These are phyloP conservation scores for Lactarius evosmus DNA, from an alignment of 768 basidiomycete species.

Conservation along the genomic window DNA sequence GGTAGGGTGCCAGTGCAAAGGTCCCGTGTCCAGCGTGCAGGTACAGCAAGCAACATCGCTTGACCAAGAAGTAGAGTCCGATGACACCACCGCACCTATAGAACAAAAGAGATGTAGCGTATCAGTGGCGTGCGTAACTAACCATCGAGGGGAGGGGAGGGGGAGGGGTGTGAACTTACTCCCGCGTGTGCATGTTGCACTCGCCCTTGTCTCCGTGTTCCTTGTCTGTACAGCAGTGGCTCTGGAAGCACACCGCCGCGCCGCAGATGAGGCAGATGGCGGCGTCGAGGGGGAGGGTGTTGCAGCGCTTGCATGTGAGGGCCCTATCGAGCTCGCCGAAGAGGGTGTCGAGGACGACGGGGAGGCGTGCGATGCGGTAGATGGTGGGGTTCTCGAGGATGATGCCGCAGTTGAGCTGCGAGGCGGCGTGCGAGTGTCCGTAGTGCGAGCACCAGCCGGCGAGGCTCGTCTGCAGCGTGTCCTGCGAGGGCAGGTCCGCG, in stretches of 20 bases:
- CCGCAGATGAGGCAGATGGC: constrained; percentile 94
- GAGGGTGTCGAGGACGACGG: constrained; percentile 76
- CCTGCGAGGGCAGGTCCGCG: constrained; percentile 74
- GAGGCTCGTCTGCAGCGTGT: constrained; percentile 84
- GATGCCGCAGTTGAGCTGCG: constrained; percentile 76
- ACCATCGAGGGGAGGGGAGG: constrained; percentile 10
- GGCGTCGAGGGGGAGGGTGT: constrained; percentile 75
- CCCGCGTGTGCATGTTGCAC: constrained; percentile 92
- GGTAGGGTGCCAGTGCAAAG: constrained; percentile 83
- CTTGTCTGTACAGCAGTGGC: constrained; percentile 84
- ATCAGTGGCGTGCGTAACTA: constrained; percentile 1
- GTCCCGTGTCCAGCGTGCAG: constrained; percentile 88
- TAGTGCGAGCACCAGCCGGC: constrained; percentile 91
- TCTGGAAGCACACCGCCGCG: constrained; percentile 80
- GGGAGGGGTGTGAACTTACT: constrained; percentile 38
- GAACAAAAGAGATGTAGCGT: not conserved
- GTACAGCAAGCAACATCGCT: constrained; percentile 86
- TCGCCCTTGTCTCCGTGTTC: constrained; percentile 71
- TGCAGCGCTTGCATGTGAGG: constrained; percentile 72
- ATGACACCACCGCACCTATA: constrained; percentile 84
- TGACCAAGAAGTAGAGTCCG: constrained; percentile 88
- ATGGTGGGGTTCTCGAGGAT: constrained; percentile 76
- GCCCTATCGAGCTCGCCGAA: constrained; percentile 73
- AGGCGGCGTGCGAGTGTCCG: constrained; percentile 72
- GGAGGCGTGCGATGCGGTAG: constrained; percentile 82